Conservation (phyloP, 176 grass and related monocot genomes). For the Carex cristatella region DNA sequence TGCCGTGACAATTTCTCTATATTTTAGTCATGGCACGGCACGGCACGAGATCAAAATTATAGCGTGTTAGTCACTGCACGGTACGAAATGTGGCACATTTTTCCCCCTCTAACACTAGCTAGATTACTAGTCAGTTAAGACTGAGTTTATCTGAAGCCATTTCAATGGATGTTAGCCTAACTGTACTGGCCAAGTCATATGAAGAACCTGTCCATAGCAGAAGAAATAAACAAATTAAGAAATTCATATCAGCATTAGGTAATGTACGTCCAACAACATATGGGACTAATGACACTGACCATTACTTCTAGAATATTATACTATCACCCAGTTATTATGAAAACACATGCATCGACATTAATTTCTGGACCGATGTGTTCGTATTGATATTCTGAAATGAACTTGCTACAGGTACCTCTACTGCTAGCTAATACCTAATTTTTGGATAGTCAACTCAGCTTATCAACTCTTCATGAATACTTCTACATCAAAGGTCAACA, state of each 20-base stretch:
- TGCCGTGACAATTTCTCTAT: too few relatives aligned
- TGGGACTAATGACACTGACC: background rate
- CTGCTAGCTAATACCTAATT: background rate
- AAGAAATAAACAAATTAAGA: background rate
- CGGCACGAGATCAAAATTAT: too few relatives aligned
- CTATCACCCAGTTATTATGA: background rate
- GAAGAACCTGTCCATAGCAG: background rate
- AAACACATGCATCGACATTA: background rate
- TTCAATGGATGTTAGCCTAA: background rate
- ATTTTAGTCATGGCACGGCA: too few relatives aligned
- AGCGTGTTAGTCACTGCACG: too few relatives aligned
- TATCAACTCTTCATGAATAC: background rate
- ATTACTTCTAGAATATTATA: background rate
- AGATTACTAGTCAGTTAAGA: background rate
- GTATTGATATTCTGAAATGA: background rate
- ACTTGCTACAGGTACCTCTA: background rate
- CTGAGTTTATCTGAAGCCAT: background rate
- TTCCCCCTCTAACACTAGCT: too few relatives aligned
- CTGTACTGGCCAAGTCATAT: background rate
- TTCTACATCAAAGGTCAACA: constrained; percentile 1
- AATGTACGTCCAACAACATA: background rate
- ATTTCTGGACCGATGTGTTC: background rate
- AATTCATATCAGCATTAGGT: background rate
- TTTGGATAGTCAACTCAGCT: background rate
- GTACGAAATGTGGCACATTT: too few relatives aligned